Evolutionary conservation across 768 basidiomycete genomes (phyloP).

Genomic region (Phanerochaete sordida): DNA sequence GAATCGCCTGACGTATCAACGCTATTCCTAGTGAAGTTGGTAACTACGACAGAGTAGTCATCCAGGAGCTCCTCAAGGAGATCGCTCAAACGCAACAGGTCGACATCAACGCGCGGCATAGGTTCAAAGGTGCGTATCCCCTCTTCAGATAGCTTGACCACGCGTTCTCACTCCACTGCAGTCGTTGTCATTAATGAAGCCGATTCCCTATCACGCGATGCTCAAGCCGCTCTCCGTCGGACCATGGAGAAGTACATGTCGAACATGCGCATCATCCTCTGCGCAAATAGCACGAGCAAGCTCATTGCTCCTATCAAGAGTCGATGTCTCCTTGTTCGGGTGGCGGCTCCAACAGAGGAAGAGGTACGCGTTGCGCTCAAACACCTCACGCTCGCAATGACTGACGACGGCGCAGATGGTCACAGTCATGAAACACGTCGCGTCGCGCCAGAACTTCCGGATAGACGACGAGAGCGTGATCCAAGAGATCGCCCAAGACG

Average conservation of each 20-base stretch:
- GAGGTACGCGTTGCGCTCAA: constrained; percentile 51
- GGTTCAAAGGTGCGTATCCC: constrained; percentile 82
- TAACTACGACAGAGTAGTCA: constrained; percentile 90
- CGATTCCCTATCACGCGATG: constrained; percentile 91
- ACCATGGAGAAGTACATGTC: constrained; percentile 99
- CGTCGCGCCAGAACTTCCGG: constrained; percentile 73
- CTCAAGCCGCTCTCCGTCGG: constrained; percentile 92
- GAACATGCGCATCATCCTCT: constrained; percentile 94
- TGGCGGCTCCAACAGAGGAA: constrained; percentile 76
- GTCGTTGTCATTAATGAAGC: constrained; percentile 99
- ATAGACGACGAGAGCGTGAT: constrained; percentile 60
- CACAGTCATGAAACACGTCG: constrained; percentile 73
- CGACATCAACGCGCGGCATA: constrained; percentile 90
- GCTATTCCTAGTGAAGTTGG: constrained; percentile 87
- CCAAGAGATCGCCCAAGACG: constrained; percentile 72
- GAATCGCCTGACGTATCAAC: too few relatives aligned
- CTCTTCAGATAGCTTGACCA: background rate
- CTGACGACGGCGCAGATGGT: constrained; percentile 56
- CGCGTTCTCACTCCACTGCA: constrained; percentile 24
- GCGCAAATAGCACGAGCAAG: constrained; percentile 91
- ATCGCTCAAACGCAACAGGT: constrained; percentile 99
- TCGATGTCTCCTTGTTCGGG: constrained; percentile 90
- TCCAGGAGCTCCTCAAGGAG: constrained; percentile 96
- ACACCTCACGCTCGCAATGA: background rate
- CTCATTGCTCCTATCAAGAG: constrained; percentile 97